These are phyloP conservation scores for Eucalyptus globulus DNA, from an alignment of 345 rosid species.

Conservation along the genomic window DNA sequence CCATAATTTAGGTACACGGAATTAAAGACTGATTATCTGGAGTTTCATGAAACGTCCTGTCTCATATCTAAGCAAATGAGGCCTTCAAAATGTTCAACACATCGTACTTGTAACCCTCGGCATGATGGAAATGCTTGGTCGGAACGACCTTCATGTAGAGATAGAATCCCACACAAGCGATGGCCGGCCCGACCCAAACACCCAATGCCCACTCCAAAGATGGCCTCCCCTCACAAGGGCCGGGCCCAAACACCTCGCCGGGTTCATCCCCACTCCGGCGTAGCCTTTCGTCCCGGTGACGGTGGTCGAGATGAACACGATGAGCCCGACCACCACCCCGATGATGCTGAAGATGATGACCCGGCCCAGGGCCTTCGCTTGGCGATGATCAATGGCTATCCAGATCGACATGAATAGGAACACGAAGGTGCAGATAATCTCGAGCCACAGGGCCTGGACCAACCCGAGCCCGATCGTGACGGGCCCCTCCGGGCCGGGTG, in stretches of 20 bases:
- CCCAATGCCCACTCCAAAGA: slow-evolving; percentile 39
- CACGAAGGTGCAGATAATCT: slow-evolving; percentile 27
- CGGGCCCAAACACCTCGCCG: slow-evolving; percentile 38
- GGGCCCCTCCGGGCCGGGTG: background rate
- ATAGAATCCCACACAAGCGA: slow-evolving; percentile 12
- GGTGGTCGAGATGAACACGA: slow-evolving; percentile 18
- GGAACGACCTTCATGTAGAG: slow-evolving; percentile 9
- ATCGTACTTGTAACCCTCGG: background rate
- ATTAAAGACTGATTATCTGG: background rate
- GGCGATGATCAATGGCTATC: slow-evolving; percentile 24
- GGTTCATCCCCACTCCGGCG: slow-evolving; percentile 26
- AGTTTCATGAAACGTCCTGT: background rate
- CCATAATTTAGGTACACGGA: background rate
- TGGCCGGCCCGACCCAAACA: slow-evolving; percentile 37
- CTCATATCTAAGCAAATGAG: background rate
- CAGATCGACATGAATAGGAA: slow-evolving; percentile 26
- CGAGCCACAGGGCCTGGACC: slow-evolving; percentile 15
- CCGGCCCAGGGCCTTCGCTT: slow-evolving; percentile 19
- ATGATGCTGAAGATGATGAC: slow-evolving; percentile 9
- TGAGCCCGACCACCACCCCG: slow-evolving; percentile 11
- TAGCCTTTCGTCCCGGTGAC: slow-evolving; percentile 19
- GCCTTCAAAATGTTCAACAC: background rate
- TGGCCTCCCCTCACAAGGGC: slow-evolving; percentile 29
- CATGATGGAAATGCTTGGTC: background rate
- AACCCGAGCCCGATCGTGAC: background rate